Evolutionary conservation across 106 monocot genomes (phyloP), one percentile per base, ranked within the genome.

Genomic region (Platanthera guangdongensis): DNA sequence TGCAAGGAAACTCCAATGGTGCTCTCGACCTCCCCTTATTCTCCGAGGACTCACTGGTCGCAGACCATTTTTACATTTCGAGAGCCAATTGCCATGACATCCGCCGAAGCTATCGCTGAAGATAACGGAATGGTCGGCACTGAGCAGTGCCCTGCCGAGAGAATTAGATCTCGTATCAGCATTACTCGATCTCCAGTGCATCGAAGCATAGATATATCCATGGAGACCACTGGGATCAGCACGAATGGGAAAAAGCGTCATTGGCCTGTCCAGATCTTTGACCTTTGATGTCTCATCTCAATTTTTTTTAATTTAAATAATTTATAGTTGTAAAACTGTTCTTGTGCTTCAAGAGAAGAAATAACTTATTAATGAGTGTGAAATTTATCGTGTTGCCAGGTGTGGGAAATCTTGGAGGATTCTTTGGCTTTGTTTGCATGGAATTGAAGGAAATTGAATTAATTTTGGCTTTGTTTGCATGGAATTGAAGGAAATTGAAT

Each of bases 11-110:
- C 21, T 75, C 80, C 83, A 0, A 71, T 81, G 10, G 57, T 79
- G 8, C 85, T 94, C 1, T 87, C 99, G 9, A 99, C 99, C 13
- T 94, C 99, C 0, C 99, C 99, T 6, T 88, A 88, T 30, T 70
- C 63, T 18, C 81, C 84, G 14, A 83, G 62, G 49, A 99, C 99
- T 81, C 99, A 99, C 49, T 94, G 99, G 99, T 86, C 81, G 15
- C 99, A 99, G 72, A 94, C 99, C 64, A 90, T 99, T 78, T 81
- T 99, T 51, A 94, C 99, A 77, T 99, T 99, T 48, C 78, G 70
- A 65, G 86, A 99, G 73, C 92, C 99, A 22, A 83, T 99, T n/a
- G 88, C 88, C 12, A 81, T 99, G 87, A 22, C 80, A 21, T 76
- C 84, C 6, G 71, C 71, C 0, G 75, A 82, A 55, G 68, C 50